A percentile compares a stretch with the other conserved stretches of the same genome.
phyloP scores from a whole-genome alignment of 1,284 basidiomycete species.

The Irpex sp. region DNA sequence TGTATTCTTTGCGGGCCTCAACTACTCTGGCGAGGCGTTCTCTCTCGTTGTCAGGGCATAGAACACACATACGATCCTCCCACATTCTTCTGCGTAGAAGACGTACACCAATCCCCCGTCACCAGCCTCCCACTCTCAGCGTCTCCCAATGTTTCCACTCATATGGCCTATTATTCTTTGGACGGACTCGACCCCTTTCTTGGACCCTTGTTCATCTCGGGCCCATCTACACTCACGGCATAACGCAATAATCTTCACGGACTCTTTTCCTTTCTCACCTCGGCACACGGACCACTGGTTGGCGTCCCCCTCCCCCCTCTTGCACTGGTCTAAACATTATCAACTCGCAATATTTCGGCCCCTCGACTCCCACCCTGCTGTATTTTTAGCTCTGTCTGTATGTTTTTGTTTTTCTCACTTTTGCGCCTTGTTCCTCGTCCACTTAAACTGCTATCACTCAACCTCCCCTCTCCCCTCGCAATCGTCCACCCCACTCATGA shows the following conservation, averaged over 20 bases:
- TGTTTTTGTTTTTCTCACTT: neutral
- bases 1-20: constrained; percentile 23
- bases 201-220: neutral
- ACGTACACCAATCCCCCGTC: neutral
- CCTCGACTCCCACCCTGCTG: neutral
- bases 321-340: neutral
- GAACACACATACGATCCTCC: neutral
- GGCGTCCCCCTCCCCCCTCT: no score
- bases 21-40: constrained; percentile 9
- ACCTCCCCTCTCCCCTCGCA: no score
- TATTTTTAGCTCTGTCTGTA: neutral
- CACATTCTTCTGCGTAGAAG: neutral
- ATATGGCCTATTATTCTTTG: neutral
- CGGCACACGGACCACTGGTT: neutral
- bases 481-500: neutral
- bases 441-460: neutral
- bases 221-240: neutral
- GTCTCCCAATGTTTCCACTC: neutral
- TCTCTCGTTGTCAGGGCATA: neutral
- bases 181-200: neutral
- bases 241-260: neutral
- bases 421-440: neutral
- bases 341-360: constrained; percentile 7
- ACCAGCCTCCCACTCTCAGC: neutral
- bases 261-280: neutral